Percentiles rank a stretch among this genome's conserved stretches.
phyloP scores from a whole-genome alignment of 345 rosid genomes.

The rapeseed (Brassica napus) region DNA sequence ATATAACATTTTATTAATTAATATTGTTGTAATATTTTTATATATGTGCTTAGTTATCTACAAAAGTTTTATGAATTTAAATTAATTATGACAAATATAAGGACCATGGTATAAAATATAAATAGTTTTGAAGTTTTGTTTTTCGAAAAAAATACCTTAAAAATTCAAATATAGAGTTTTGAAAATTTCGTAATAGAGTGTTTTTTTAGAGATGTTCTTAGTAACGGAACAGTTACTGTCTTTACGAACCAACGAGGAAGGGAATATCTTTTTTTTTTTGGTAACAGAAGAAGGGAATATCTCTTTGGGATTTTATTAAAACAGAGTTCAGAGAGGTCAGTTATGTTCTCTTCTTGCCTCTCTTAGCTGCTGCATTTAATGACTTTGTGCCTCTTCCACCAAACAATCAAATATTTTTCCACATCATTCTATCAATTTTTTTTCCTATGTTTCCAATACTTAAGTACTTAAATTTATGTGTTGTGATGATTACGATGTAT shows the following conservation, averaged over 20 bases:
- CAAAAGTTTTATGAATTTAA: too few species aligned
- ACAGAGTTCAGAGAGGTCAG: slow-evolving; percentile 22
- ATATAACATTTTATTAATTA: too few species aligned
- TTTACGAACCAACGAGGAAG: slow-evolving; percentile 25
- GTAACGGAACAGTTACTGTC: slow-evolving; percentile 32
- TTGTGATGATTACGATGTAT: background rate
- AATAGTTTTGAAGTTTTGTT: too few species aligned
- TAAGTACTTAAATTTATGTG: background rate
- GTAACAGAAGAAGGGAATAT: slow-evolving; percentile 34
- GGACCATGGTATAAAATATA: too few species aligned
- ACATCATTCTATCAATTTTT: background rate
- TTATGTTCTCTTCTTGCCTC: slow-evolving; percentile 25
- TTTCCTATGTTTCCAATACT: background rate
- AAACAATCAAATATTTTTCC: background rate
- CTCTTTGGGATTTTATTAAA: slow-evolving; percentile 21
- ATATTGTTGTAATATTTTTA: too few species aligned
- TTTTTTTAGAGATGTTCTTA: background rate
- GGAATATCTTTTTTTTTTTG: too few species aligned
- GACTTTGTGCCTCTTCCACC: slow-evolving; percentile 18
- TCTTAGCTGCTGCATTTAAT: slow-evolving; percentile 3
- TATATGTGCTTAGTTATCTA: too few species aligned
- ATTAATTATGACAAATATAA: too few species aligned
- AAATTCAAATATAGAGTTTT: too few species aligned
- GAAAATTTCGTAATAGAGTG: too few species aligned
- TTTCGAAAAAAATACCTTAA: too few species aligned